Evolutionary conservation across 306 rosid species (phyloP), one percentile per base, ranked within the genome.

Genomic region (Dicorynia guianensis): DNA sequence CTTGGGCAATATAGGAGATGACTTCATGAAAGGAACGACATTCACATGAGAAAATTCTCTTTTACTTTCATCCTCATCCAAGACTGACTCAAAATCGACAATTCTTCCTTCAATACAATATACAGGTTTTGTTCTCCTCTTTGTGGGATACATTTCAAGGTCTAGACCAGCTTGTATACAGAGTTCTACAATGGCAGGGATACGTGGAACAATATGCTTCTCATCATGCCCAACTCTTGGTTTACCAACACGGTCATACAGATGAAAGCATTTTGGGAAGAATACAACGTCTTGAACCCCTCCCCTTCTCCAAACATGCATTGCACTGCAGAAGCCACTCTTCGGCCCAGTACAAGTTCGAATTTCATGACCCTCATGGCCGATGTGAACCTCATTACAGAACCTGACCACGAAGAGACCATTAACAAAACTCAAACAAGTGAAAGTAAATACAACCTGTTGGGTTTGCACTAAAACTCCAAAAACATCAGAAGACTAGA

Each of bases 101-200:
- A 93, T 86, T 82, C 98, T 90, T 69, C 98, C 98, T 65, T 93
- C 98, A 8, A 93, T 82, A 53, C 86, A 77, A 67, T 87, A 91
- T 20, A 93, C 93, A 18, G 98, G 96, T 64, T 87, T 89, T n/a
- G 82, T 87, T 86, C 97, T 87, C 85, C 98, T 89, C 79, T 80
- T 91, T 4, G 96, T 67, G 47, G 92, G 93, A 80, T 55, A 85
- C 56, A 82, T 85, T 36, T 61, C 77, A 67, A 89, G 82, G 73
- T 89, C 90, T 61, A 93, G 65, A 54, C 98, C 98, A 20, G 98
- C 96, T 81, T 93, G 97, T 73, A 91, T 83, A 77, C 97, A 89
- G 11, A 93, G 96, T 87, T 90, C 98, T 64, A 87, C 50, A 54
- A 93, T 82, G 82, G 97, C 97, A 64, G 97, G 95, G 72, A 93